These are phyloP conservation scores for Hypomyces rosellus DNA, from an alignment of 2,329 filamentous ascomycete genomes.

Conservation along the genomic window DNA sequence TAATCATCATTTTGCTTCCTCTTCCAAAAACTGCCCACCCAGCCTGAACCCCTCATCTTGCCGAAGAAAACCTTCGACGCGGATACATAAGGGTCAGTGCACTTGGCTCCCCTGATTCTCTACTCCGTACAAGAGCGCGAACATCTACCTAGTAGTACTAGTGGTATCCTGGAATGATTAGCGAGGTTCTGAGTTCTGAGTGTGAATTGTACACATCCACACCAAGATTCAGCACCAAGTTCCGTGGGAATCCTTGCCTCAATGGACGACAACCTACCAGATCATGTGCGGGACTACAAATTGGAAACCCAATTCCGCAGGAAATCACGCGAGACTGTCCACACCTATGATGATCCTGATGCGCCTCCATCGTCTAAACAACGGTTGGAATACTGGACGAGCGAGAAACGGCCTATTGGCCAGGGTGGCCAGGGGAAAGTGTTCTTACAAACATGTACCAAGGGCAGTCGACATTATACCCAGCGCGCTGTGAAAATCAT, in stretches of 20 bases:
- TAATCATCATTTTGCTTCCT: too few species aligned
- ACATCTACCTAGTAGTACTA: too few species aligned
- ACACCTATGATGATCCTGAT: conserved; percentile 13
- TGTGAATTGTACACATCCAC: too few species aligned
- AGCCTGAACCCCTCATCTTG: too few species aligned
- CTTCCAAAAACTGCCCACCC: too few species aligned
- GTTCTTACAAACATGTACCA: conserved; percentile 12
- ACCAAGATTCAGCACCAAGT: background rate
- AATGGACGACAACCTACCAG: background rate
- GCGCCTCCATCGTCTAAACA: conserved; percentile 8
- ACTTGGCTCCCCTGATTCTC: too few species aligned
- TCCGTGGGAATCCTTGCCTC: background rate
- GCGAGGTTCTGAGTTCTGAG: too few species aligned
- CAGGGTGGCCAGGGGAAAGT: conserved; percentile 14
- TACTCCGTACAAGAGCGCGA: too few species aligned
- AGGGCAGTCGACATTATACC: background rate
- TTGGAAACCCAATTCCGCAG: conserved; percentile 8
- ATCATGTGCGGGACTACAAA: conserved; percentile 9
- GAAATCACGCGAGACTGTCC: conserved; percentile 1
- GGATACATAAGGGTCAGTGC: too few species aligned
- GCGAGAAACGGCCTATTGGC: conserved; percentile 9
- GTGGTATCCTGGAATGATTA: too few species aligned
- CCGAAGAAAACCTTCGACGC: too few species aligned
- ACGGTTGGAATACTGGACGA: conserved; percentile 13
- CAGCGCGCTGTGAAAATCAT: conserved; percentile 17